Evolutionary conservation across 2,329 filamentous ascomycete species (phyloP).

Genomic region (Fusarium sp.): DNA sequence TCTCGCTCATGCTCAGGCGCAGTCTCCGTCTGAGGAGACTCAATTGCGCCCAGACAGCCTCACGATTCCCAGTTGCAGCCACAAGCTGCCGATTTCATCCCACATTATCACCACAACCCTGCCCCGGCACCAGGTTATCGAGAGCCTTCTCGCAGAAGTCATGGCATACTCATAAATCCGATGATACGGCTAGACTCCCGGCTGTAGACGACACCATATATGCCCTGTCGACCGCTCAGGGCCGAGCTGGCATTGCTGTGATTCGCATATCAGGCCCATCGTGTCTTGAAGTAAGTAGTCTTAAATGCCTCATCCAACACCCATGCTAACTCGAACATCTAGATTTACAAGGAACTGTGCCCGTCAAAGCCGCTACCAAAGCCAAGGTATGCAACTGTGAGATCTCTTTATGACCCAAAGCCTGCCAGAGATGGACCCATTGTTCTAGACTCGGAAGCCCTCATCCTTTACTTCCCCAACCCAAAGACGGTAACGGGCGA

Average conservation of each 20-base stretch:
- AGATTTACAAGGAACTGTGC: constrained; percentile 66
- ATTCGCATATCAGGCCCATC: constrained; percentile 86
- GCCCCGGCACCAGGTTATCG: background rate
- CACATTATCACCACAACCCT: background rate
- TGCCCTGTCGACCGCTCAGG: constrained; percentile 87
- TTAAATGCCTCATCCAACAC: background rate
- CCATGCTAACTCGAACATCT: constrained; percentile 7
- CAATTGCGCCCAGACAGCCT: constrained; percentile 21
- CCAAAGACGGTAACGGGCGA: constrained; percentile 92
- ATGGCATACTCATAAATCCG: constrained; percentile 11
- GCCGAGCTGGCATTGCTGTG: constrained; percentile 90
- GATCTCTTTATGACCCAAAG: constrained; percentile 74
- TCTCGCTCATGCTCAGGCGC: constrained; percentile 42
- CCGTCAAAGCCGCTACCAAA: constrained; percentile 58
- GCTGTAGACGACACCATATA: constrained; percentile 78
- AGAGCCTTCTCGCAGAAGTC: constrained; percentile 25
- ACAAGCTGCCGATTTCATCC: background rate
- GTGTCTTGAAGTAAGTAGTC: constrained; percentile 70
- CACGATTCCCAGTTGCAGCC: background rate
- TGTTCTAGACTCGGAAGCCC: constrained; percentile 81
- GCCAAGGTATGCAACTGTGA: constrained; percentile 74
- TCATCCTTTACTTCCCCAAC: constrained; percentile 84
- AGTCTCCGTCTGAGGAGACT: constrained; percentile 35
- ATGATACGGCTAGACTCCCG: constrained; percentile 28
- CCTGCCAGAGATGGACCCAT: constrained; percentile 48